Percentiles rank a stretch among this genome's conserved stretches.
These are phyloP conservation scores for Arthrobotrys musiformis DNA, from an alignment of 2,329 filamentous ascomycete species.

Conservation along the genomic window DNA sequence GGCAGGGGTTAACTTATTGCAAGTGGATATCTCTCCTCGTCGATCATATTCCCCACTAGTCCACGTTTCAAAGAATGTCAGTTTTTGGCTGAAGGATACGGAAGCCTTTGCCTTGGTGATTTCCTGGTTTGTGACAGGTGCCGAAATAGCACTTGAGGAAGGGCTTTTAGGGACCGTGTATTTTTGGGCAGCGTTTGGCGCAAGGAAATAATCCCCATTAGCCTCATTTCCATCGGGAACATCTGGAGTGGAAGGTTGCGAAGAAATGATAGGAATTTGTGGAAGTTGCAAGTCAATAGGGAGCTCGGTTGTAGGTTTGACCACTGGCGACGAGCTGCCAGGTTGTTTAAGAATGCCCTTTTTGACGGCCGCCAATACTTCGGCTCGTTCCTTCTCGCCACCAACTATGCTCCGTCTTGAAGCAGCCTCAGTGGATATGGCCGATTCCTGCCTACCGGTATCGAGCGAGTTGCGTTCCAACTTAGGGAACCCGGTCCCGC, in stretches of 20 bases:
- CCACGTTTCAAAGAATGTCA: slow-evolving; percentile 97
- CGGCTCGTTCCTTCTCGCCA: slow-evolving; percentile 87
- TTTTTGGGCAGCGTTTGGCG: slow-evolving; percentile 66
- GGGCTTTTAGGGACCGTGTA: slow-evolving; percentile 69
- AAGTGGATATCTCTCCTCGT: slow-evolving; percentile 93
- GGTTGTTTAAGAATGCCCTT: slow-evolving; percentile 96
- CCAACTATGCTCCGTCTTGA: slow-evolving; percentile 89
- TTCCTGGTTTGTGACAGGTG: slow-evolving; percentile 79
- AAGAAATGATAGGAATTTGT: slow-evolving; percentile 57
- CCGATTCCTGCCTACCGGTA: slow-evolving; percentile 63
- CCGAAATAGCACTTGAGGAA: slow-evolving; percentile 79
- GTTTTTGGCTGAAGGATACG: slow-evolving; percentile 80
- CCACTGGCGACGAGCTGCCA: slow-evolving; percentile 75
- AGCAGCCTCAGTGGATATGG: slow-evolving; percentile 61
- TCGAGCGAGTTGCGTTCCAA: slow-evolving; percentile 84
- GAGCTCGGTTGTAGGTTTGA: slow-evolving; percentile 69
- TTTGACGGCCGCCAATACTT: slow-evolving; percentile 89
- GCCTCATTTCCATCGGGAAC: slow-evolving; percentile 62
- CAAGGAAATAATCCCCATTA: slow-evolving; percentile 87
- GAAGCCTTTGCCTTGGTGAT: slow-evolving; percentile 65
- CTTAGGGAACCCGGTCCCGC: slow-evolving; percentile 83
- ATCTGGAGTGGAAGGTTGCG: slow-evolving; percentile 40
- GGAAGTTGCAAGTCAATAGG: slow-evolving; percentile 69
- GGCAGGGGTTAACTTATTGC: slow-evolving; percentile 96
- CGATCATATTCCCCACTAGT: slow-evolving; percentile 95